A percentile compares a stretch with the other conserved stretches of the same genome.
Evolutionary conservation across 2,329 filamentous ascomycete species (phyloP).

Genomic region (Fusarium caatingaense): DNA sequence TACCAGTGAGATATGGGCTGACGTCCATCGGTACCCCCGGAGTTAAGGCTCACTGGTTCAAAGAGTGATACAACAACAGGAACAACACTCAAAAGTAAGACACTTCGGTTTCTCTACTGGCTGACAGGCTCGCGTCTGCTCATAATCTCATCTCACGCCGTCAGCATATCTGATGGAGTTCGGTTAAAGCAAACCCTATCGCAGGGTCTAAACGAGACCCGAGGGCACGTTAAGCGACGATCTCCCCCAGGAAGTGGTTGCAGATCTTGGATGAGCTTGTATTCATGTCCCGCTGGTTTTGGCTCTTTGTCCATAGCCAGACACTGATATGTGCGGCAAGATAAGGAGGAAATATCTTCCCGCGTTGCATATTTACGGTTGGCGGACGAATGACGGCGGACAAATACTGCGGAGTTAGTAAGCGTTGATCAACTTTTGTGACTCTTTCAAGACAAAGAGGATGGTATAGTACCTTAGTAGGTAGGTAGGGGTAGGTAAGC

Average conservation of each 20-base stretch:
- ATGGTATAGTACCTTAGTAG: background rate
- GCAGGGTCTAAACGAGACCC: background rate
- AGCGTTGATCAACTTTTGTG: slow-evolving; percentile 8
- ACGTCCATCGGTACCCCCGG: slow-evolving; percentile 33
- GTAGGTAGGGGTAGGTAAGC: background rate
- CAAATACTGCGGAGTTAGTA: slow-evolving; percentile 32
- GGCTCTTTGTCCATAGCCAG: background rate
- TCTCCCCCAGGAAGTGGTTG: slow-evolving; percentile 6
- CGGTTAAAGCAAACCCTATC: slow-evolving; percentile 5
- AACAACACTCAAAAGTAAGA: background rate
- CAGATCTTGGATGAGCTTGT: slow-evolving; percentile 10
- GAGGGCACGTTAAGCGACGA: background rate
- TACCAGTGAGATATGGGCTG: slow-evolving; percentile 30
- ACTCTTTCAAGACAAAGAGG: background rate
- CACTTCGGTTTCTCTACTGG: background rate
- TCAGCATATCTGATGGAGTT: slow-evolving; percentile 24
- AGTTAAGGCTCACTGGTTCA: slow-evolving; percentile 31
- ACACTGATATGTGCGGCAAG: background rate
- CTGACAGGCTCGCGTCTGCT: background rate
- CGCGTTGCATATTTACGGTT: background rate
- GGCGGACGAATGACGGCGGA: slow-evolving; percentile 30
- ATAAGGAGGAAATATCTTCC: background rate
- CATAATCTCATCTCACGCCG: slow-evolving; percentile 28
- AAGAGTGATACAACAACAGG: background rate
- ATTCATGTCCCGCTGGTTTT: background rate